Base-by-base conservation (phyloP, 225 moss, liverwort and hornwort species). In the Bryum argenteum region DNA sequence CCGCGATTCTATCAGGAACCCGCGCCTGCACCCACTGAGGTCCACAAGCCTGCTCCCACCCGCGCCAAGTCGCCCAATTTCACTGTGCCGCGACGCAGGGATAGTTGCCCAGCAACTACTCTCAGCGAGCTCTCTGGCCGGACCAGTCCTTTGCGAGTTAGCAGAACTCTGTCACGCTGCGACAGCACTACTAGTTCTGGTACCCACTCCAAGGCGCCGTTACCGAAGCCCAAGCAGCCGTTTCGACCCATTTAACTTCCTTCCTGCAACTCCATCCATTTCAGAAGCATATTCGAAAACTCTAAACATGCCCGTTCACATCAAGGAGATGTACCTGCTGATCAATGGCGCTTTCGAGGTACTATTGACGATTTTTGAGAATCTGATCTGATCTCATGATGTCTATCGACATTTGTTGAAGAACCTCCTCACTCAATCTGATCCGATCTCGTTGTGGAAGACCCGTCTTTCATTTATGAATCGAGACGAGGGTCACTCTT, bases 1-100 rank as follows among this genome's bases (percentile, higher is more conserved):
- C 95, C 95, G 3, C 75, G 85, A 9, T 96, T 96, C 37, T 96
- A 96, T 53, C 91, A 90, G 41, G 95, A 96, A 71, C 83, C 92
- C 8, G 80, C 87, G 4, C 89, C 93, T 2, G 82, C 78, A 0
- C 89, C 86, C 0, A 70, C 74, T 0, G 91, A 91, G 78, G 75
- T 93, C 23, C 88, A 88, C 17, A 89, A 80, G 73, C 78, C 71
- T 0, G 88, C 91, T 5, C 93, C 95, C 1, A 96, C 95, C 0
- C 69, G 95, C 33, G 83, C 95, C 0, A 96, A 90, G 63, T 88
- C 93, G 38, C 95, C 95, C 0, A 93, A 93, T n/a, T 88, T 96
- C 54, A 78, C 89, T 12, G 80, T 61, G 5, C 89, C 91, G 14
- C 77, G 93, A 19, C 86, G 95, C 7, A 76, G 93, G 11, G 83